phyloP scores from a whole-genome alignment of 345 rosid species.

The Rhodamnia rubescens region DNA sequence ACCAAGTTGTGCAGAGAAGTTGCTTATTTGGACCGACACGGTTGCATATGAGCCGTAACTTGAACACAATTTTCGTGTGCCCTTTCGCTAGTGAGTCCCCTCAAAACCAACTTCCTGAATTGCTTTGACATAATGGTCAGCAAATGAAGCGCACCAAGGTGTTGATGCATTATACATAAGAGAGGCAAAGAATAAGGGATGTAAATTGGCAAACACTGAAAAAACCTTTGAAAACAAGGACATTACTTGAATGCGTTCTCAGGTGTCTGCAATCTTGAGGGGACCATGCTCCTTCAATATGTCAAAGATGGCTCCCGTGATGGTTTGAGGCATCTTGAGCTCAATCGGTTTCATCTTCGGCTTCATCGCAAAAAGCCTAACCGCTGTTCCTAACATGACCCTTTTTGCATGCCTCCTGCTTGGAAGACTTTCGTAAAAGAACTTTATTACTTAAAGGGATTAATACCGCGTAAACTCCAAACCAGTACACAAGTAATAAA shows the following conservation, averaged over 20 bases:
- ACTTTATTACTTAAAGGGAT: neutral
- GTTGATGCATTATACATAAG: neutral
- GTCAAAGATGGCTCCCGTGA: slow-evolving; percentile 54
- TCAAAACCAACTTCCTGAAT: slow-evolving; percentile 32
- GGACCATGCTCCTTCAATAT: slow-evolving; percentile 82
- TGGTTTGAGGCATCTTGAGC: slow-evolving; percentile 62
- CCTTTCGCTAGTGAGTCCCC: slow-evolving; percentile 30
- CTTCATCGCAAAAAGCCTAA: slow-evolving; percentile 52
- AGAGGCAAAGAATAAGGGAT: neutral
- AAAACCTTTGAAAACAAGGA: neutral
- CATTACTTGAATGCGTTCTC: slow-evolving; percentile 58
- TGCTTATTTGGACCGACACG: slow-evolving; percentile 35
- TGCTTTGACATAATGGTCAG: neutral
- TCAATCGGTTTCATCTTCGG: slow-evolving; percentile 75
- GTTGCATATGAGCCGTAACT: slow-evolving; percentile 35
- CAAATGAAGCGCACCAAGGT: neutral
- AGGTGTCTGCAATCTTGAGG: slow-evolving; percentile 59
- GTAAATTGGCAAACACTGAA: neutral
- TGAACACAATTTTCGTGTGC: slow-evolving; percentile 40
- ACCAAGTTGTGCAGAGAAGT: slow-evolving; percentile 42
- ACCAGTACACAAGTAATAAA: too few relatives aligned
- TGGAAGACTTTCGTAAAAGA: neutral
- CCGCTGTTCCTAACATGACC: slow-evolving; percentile 27
- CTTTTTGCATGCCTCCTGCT: neutral
- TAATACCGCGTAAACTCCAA: too few relatives aligned